Evolutionary conservation across 129 eudicot genomes (phyloP).

Genomic region (Rutidosis leptorrhynchoides): DNA sequence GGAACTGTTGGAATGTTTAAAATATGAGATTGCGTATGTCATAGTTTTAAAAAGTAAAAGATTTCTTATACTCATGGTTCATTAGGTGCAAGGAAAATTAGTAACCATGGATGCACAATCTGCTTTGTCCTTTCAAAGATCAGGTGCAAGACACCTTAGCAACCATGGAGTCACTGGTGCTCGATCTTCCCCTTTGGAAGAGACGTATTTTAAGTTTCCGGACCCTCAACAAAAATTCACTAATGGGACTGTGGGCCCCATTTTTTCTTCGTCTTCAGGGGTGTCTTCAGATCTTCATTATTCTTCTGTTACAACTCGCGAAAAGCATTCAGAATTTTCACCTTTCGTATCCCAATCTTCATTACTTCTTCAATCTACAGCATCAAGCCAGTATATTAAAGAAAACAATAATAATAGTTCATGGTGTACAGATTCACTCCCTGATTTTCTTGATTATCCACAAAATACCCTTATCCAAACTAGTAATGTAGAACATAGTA

Average conservation of each 20-base stretch:
- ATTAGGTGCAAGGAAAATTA: constrained; percentile 2
- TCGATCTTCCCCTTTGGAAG: constrained; percentile 55
- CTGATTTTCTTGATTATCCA: constrained; percentile 63
- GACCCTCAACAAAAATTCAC: constrained; percentile 47
- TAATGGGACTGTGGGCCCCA: constrained; percentile 62
- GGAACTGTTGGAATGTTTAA: constrained; percentile 4
- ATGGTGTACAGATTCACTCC: constrained; percentile 63
- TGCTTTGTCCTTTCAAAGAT: constrained; percentile 57
- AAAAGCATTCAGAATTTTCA: constrained; percentile 47
- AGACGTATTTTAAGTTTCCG: constrained; percentile 48
- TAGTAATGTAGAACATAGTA: constrained; percentile 43
- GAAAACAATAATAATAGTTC: constrained; percentile 49
- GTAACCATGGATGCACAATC: constrained; percentile 74
- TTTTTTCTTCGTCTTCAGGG: constrained; percentile 68
- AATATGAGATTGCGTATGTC: background rate
- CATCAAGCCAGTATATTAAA: constrained; percentile 52
- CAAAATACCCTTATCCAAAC: constrained; percentile 36
- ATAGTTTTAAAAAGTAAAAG: background rate
- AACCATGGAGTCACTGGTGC: constrained; percentile 52
- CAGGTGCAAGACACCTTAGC: constrained; percentile 49
- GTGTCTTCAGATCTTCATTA: constrained; percentile 70
- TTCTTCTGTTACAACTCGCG: constrained; percentile 54
- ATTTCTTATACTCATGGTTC: constrained; percentile 14
- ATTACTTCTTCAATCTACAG: constrained; percentile 51
- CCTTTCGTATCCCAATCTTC: constrained; percentile 60